Conservation (phyloP, 2,329 filamentous ascomycete species). For the Trichoderma atrobrunneum region DNA sequence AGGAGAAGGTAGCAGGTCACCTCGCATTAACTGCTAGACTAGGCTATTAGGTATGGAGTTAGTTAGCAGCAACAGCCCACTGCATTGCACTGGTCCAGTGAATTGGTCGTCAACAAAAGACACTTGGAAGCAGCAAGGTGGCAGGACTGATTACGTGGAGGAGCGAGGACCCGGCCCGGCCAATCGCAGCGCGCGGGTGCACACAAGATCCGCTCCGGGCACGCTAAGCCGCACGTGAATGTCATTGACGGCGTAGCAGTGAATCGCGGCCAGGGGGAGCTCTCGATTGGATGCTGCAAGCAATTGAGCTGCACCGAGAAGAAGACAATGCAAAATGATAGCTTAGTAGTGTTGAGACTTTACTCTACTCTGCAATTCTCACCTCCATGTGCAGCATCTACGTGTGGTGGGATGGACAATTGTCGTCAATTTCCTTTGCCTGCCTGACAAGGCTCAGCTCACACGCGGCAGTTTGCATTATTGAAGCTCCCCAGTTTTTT, state of each 20-base stretch:
- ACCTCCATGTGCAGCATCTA: not conserved
- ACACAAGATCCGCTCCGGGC: conserved; percentile 26
- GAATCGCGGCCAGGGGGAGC: conserved; percentile 1
- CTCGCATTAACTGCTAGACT: conserved; percentile 20
- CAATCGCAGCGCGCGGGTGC: conserved; percentile 22
- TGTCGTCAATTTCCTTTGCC: not conserved
- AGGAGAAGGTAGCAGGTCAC: conserved; percentile 26
- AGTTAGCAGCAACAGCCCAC: conserved; percentile 16
- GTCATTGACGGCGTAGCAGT: conserved; percentile 5
- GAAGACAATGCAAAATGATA: not conserved
- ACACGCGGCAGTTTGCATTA: not conserved
- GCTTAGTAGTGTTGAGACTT: fast-evolving
- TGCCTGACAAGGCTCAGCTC: not conserved
- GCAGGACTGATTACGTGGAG: conserved; percentile 20
- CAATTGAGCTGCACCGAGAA: not conserved
- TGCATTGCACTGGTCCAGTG: not conserved
- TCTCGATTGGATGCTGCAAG: not conserved
- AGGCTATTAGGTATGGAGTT: not conserved
- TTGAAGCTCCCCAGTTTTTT: conserved; percentile 1
- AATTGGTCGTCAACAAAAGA: not conserved
- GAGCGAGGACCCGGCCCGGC: conserved; percentile 9
- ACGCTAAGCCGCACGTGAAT: conserved; percentile 17
- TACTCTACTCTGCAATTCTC: not conserved
- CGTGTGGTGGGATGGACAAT: not conserved
- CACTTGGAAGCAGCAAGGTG: not conserved